Base-by-base conservation (phyloP, 2,329 filamentous ascomycete genomes). In the Sclerotinia glacialis region DNA sequence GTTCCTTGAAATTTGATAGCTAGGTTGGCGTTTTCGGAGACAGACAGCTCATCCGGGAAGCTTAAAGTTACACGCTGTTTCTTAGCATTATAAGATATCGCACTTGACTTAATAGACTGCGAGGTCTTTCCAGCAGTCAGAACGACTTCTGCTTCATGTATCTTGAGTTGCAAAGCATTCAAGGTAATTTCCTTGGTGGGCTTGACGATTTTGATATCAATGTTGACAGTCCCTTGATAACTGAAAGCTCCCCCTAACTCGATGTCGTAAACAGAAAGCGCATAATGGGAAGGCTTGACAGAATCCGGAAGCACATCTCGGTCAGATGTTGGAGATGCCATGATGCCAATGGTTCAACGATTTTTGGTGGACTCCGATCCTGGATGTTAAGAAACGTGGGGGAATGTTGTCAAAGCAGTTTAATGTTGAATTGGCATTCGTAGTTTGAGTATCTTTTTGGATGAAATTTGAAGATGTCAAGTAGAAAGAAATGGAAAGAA, bases 261-360 rank as follows among this genome's bases (percentile, higher is more conserved):
- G 70, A 99, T 81, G 73, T 95, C 89, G 76, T 83, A 87, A 73
- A 99, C 85, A 66, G 89, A 92, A 71, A 99, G 83, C 74, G 86
- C 83, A 80, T 99, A 99, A 81, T 98, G 92, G 69, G 83, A 81
- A 2, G 95, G 93, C 80, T 92, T 94, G 76, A 94, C 87, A 72
- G 78, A 79, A 73, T 82, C 81, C 58, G 86, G 86, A 69, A 89
- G 83, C 71, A 86, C 82, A 68, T 89, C 86, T 76, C 86, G 82
- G 77, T 88, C 86, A 62, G 80, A 78, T 82, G 86, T 75, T 67
- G 73, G 69, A 9, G 68, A 54, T 63, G 72, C 69, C 73, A 76
- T 75, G 18, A 37, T 71, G 37, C 54, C 12, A 28, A 53, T 42
- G 23, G 18, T 53, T 28, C 42, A 16, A 59, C 16, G 54, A 44